Evolutionary conservation across 352 stramenopile genomes (phyloP).

Genomic region (Phytopythium montanum): DNA sequence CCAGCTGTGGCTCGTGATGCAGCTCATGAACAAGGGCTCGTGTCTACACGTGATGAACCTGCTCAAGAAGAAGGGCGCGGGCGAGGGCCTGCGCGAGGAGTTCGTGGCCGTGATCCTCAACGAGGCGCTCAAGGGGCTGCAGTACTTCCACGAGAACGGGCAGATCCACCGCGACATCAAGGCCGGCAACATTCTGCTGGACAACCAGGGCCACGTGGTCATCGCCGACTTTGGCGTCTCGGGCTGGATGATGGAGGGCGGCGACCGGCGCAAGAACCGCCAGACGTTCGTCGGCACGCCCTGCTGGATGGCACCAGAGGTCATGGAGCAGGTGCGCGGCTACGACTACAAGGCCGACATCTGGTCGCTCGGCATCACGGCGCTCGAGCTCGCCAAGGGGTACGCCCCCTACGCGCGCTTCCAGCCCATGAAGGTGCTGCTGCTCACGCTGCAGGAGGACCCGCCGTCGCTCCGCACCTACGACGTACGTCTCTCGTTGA

Average conservation of each 20-base stretch:
- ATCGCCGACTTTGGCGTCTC: constrained; percentile 99
- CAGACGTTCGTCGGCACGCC: constrained; percentile 98
- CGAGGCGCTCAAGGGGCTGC: constrained; percentile 95
- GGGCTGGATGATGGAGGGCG: constrained; percentile 96
- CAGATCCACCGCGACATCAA: constrained; percentile 99
- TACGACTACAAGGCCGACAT: constrained; percentile 98
- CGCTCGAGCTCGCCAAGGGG: constrained; percentile 97
- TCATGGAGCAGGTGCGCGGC: constrained; percentile 90
- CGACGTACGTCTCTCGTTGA: constrained; percentile 45
- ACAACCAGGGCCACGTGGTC: constrained; percentile 92
- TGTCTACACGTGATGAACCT: constrained; percentile 97
- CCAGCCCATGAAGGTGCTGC: constrained; percentile 98
- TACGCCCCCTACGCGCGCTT: constrained; percentile 98
- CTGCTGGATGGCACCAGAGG: constrained; percentile 95
- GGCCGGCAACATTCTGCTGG: constrained; percentile 96
- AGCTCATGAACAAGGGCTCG: constrained; percentile 99
- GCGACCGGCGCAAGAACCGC: constrained; percentile 91
- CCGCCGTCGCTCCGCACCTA: constrained; percentile 91
- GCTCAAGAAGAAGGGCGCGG: constrained; percentile 88
- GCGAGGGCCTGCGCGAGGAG: constrained; percentile 91
- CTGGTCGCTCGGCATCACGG: constrained; percentile 99
- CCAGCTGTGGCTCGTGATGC: constrained; percentile 98
- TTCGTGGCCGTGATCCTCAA: constrained; percentile 98
- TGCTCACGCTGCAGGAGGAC: constrained; percentile 96
- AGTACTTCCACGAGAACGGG: constrained; percentile 99